Evolutionary conservation across 2,329 filamentous ascomycete genomes (phyloP).

Genomic region (Phaeosphaeria sp.): DNA sequence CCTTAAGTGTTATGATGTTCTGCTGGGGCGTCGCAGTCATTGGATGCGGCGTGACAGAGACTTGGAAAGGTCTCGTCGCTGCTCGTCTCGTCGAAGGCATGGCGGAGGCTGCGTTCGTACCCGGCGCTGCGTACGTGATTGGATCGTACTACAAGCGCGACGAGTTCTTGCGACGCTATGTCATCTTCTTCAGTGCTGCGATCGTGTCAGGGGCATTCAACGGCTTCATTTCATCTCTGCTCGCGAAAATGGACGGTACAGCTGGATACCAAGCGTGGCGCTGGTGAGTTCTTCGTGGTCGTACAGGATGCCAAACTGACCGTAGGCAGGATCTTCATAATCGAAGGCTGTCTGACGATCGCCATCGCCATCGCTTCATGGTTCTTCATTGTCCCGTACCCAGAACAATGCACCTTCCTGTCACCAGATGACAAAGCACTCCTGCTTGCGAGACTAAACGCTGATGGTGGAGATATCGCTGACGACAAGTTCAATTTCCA

Average conservation of each 20-base stretch:
- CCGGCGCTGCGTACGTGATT: slow-evolving; percentile 38
- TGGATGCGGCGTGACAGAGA: slow-evolving; percentile 36
- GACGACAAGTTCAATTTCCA: slow-evolving; percentile 57
- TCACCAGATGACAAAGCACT: slow-evolving; percentile 59
- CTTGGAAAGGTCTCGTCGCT: slow-evolving; percentile 34
- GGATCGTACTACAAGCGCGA: slow-evolving; percentile 56
- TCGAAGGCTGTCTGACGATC: slow-evolving; percentile 63
- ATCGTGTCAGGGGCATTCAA: slow-evolving; percentile 64
- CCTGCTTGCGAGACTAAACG: slow-evolving; percentile 58
- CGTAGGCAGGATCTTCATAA: slow-evolving; percentile 62
- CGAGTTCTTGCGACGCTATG: slow-evolving; percentile 60
- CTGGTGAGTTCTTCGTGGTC: slow-evolving; percentile 27
- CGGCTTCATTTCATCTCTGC: slow-evolving; percentile 58
- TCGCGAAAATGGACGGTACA: slow-evolving; percentile 39
- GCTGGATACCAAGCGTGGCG: slow-evolving; percentile 32
- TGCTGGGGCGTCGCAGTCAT: slow-evolving; percentile 43
- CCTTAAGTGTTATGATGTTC: slow-evolving; percentile 44
- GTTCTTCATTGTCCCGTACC: slow-evolving; percentile 59
- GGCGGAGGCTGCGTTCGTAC: slow-evolving; percentile 38
- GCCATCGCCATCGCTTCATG: slow-evolving; percentile 56
- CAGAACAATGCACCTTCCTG: slow-evolving; percentile 57
- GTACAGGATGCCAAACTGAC: not conserved
- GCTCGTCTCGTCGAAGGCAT: slow-evolving; percentile 39
- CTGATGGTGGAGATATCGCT: slow-evolving; percentile 55
- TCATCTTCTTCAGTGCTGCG: slow-evolving; percentile 61